Evolutionary conservation across 2,329 filamentous ascomycete species (phyloP), one percentile per base, ranked within the genome.

Genomic region (Exserohilum rostratum): DNA sequence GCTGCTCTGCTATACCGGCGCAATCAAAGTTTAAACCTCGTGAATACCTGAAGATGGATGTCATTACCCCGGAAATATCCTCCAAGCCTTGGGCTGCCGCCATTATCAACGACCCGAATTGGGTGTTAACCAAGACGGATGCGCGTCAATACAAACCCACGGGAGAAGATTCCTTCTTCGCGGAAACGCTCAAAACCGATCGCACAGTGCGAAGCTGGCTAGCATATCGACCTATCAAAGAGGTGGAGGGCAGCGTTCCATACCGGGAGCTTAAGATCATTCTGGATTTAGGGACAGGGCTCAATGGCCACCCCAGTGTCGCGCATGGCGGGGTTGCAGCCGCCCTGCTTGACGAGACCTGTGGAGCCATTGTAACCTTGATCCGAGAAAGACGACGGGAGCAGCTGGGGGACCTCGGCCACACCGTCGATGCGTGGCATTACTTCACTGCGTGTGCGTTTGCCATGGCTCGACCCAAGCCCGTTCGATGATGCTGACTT

Each of bases 321-420:
- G 73, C 78, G 9, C 86, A 88, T 66, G 85, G 86, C 17, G 86
- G 85, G 1, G 79, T 87, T 27, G 78, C 84, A 6, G 79, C 80
- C 7, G 79, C 82, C 0, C 66, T 88, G n/a, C 67, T 88, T 18
- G 85, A 88, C 64, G 85, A 88, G 65, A 71, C 76, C 5, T 80
- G 83, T 67, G 83, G 85, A 1, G 73, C 81, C 5, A 58, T 85
- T 15, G 72, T 84, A 9, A 74, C 74, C 2, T 62, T 79, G 25
- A 83, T 83, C 57, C 51, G 63, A 13, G 74, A 73, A 42, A 57
- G 38, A 12, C 62, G 54, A 35, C 45, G 56, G 11, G 30, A 61
- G 40, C 59, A 50, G 25, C 3, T 44, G 22, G 53, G 39, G 44
- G 45, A 49, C 39, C 22, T 44, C 18, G 58, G 61, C 9, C 33